Evolutionary conservation across 2,329 filamentous ascomycete genomes (phyloP).

Genomic region (Alternaria gansuensis): DNA sequence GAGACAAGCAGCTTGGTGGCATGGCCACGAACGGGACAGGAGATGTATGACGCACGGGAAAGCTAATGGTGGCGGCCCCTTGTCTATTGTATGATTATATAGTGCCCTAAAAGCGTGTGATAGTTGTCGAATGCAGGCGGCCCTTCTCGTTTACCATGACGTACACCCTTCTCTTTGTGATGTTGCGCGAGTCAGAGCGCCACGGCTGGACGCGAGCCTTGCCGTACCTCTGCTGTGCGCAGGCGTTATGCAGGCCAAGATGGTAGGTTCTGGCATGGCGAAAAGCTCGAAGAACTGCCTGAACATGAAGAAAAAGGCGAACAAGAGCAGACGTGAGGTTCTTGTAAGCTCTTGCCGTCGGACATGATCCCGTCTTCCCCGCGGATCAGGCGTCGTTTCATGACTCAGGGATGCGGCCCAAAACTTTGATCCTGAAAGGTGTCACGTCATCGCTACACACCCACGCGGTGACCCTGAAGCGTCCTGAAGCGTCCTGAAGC

Average conservation of each 20-base stretch:
- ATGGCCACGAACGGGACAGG: slow-evolving; percentile 18
- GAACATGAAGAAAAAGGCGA: not conserved
- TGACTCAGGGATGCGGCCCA: slow-evolving; percentile 15
- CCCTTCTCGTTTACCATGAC: slow-evolving; percentile 25
- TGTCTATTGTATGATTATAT: slow-evolving; percentile 53
- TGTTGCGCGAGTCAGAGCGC: slow-evolving; percentile 23
- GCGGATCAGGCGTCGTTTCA: slow-evolving; percentile 21
- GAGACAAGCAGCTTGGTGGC: slow-evolving; percentile 19
- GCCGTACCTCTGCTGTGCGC: slow-evolving; percentile 6
- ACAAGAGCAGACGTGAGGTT: slow-evolving; percentile 35
- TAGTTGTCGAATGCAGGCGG: slow-evolving; percentile 42
- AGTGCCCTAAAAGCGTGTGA: slow-evolving; percentile 40
- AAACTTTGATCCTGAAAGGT: slow-evolving; percentile 26
- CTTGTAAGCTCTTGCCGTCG: slow-evolving; percentile 39
- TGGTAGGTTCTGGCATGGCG: not conserved
- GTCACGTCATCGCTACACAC: slow-evolving; percentile 35
- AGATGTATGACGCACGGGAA: slow-evolving; percentile 19
- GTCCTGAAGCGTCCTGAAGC: not conserved
- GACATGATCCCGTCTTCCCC: slow-evolving; percentile 28
- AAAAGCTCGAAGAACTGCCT: not conserved
- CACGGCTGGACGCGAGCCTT: slow-evolving; percentile 5
- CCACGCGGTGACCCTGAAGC: not conserved
- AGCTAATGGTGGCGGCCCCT: slow-evolving; percentile 44
- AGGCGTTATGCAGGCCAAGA: not conserved
- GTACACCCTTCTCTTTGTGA: slow-evolving; percentile 5